Percentiles rank a stretch among this genome's conserved stretches.
These are phyloP conservation scores for Byssoonygena ceratinophila DNA, from an alignment of 2,329 filamentous ascomycete species.

Conservation along the genomic window DNA sequence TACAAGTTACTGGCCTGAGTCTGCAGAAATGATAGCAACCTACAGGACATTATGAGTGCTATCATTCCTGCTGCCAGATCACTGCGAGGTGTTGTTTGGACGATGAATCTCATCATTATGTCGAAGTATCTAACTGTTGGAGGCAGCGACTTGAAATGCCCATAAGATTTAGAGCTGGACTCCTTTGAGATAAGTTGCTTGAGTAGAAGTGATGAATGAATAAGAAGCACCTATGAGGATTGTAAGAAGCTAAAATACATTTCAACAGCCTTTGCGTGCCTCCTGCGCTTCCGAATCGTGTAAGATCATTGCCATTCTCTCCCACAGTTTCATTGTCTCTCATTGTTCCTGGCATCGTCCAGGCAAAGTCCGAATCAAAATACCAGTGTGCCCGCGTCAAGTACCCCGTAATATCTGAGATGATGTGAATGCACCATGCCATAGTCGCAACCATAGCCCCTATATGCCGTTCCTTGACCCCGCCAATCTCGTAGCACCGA, in stretches of 20 bases:
- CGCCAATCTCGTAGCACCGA: neutral
- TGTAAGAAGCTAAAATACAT: slow-evolving; percentile 4
- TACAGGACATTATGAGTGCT: too few species aligned
- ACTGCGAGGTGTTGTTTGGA: too few species aligned
- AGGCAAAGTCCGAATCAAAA: neutral
- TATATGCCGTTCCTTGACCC: neutral
- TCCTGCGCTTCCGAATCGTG: neutral
- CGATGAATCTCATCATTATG: too few species aligned
- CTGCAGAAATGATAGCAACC: too few species aligned
- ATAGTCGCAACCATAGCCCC: neutral
- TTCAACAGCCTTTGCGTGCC: neutral
- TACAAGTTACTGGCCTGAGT: too few species aligned
- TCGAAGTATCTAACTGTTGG: too few species aligned
- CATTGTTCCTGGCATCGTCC: neutral
- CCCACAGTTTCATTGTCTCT: neutral
- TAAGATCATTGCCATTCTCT: neutral
- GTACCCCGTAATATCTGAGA: neutral
- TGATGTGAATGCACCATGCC: neutral
- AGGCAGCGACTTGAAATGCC: too few species aligned
- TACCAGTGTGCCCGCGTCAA: neutral
- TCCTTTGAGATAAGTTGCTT: neutral
- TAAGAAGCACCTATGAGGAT: neutral
- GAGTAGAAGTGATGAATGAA: neutral
- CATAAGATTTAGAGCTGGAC: too few species aligned
- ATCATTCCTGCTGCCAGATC: too few species aligned